phyloP scores from a whole-genome alignment of 352 stramenopile genomes.

The Pythium guiyangense region DNA sequence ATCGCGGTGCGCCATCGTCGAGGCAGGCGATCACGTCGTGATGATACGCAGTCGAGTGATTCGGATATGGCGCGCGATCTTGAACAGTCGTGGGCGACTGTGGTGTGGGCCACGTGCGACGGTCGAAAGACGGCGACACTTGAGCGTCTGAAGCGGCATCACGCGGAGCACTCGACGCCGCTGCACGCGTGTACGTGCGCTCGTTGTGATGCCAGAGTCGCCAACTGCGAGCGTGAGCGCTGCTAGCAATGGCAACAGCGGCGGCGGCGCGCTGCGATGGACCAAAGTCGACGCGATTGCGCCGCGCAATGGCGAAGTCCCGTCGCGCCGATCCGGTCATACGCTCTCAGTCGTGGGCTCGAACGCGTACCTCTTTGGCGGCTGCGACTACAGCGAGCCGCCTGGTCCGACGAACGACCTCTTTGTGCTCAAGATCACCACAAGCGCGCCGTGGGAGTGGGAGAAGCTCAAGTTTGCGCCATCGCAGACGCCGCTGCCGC shows the following conservation, averaged over 20 bases:
- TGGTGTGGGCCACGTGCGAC: no score
- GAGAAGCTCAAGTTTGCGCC: slow-evolving; percentile 48
- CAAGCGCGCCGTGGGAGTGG: slow-evolving; percentile 65
- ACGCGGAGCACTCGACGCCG: no score
- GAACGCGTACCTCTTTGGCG: slow-evolving; percentile 92
- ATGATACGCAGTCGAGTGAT: not conserved
- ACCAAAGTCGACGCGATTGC: slow-evolving; percentile 43
- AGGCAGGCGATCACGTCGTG: not conserved
- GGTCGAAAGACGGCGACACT: no score
- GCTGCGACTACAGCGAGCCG: slow-evolving; percentile 83
- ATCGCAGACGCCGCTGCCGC: slow-evolving; percentile 29
- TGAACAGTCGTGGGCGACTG: no score
- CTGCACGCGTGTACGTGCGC: no score
- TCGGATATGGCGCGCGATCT: not conserved
- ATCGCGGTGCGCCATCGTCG: slow-evolving; percentile 55
- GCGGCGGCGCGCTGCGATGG: slow-evolving; percentile 38
- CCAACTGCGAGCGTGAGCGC: not conserved
- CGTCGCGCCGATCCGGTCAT: slow-evolving; percentile 90
- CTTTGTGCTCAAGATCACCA: slow-evolving; percentile 90
- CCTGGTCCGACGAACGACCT: slow-evolving; percentile 92
- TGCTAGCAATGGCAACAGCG: not conserved
- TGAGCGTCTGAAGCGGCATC: no score
- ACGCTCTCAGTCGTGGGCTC: slow-evolving; percentile 89
- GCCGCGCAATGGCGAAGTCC: slow-evolving; percentile 76
- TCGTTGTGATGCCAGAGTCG: not conserved